These are phyloP conservation scores for Boletus eberwhitei DNA, from an alignment of 768 basidiomycete genomes.

Conservation along the genomic window DNA sequence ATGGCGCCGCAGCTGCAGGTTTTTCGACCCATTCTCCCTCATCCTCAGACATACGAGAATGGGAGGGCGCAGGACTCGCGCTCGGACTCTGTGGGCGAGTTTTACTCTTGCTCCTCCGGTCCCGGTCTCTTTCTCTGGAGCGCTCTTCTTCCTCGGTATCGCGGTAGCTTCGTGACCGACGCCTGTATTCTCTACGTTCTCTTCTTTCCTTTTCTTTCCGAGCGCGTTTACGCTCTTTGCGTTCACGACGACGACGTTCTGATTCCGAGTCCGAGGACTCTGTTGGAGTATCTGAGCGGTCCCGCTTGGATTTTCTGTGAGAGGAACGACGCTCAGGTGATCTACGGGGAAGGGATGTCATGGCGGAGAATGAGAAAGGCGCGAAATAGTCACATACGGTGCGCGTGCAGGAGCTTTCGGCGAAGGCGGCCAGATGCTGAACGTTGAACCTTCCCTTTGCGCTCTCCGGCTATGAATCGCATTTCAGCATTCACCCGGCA, in stretches of 20 bases:
- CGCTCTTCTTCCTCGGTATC: slow-evolving; percentile 37
- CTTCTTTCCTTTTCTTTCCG: slow-evolving; percentile 47
- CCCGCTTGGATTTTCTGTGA: slow-evolving; percentile 59
- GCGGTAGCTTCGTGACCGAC: slow-evolving; percentile 35
- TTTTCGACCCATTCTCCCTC: slow-evolving; percentile 75
- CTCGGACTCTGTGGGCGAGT: slow-evolving; percentile 35
- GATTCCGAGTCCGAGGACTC: slow-evolving; percentile 51
- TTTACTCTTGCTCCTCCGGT: slow-evolving; percentile 31
- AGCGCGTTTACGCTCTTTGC: slow-evolving; percentile 59
- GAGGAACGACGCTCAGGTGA: slow-evolving; percentile 52
- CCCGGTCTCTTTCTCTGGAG: slow-evolving; percentile 20
- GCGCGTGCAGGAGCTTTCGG: slow-evolving; percentile 64
- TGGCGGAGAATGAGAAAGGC: neutral
- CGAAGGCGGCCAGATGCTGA: slow-evolving; percentile 80
- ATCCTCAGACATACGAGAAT: slow-evolving; percentile 34
- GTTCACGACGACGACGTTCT: slow-evolving; percentile 52
- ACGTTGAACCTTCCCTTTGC: slow-evolving; percentile 55
- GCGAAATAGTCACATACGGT: slow-evolving; percentile 40
- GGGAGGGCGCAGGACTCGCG: slow-evolving; percentile 31
- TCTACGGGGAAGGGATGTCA: slow-evolving; percentile 33
- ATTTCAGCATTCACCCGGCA: neutral
- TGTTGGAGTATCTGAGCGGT: slow-evolving; percentile 44
- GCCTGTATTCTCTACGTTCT: slow-evolving; percentile 36
- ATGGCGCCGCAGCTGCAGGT: slow-evolving; percentile 29
- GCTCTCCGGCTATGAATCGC: slow-evolving; percentile 54